Evolutionary conservation across 305 asterid species (phyloP).

Genomic region (Fraxinus nigra): DNA sequence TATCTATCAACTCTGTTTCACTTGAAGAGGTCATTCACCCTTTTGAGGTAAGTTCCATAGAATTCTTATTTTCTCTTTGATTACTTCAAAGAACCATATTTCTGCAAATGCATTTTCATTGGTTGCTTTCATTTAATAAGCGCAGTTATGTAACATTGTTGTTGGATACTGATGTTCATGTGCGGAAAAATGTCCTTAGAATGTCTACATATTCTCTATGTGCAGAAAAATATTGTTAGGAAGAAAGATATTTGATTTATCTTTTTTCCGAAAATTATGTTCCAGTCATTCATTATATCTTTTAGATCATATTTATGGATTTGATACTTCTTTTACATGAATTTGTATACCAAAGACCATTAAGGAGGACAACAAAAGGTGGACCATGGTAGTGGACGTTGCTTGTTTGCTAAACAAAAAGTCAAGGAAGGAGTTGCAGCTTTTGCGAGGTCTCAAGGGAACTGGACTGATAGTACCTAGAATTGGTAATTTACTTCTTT

Average conservation of each 20-base stretch:
- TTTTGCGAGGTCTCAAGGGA: constrained; percentile 66
- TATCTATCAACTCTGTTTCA: constrained; percentile 25
- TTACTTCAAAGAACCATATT: neutral
- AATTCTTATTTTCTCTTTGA: neutral
- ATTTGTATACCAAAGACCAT: constrained; percentile 34
- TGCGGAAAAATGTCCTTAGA: neutral
- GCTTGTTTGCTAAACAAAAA: constrained; percentile 56
- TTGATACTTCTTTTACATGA: neutral
- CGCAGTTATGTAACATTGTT: neutral
- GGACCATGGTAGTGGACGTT: constrained; percentile 72
- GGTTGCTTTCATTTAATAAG: neutral
- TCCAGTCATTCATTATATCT: neutral
- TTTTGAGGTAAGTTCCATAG: constrained; percentile 38
- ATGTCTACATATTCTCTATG: neutral
- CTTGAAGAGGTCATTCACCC: constrained; percentile 28
- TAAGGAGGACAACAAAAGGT: constrained; percentile 36
- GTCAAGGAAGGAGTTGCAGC: constrained; percentile 70
- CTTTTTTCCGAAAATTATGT: neutral
- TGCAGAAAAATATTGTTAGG: neutral
- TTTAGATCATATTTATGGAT: neutral
- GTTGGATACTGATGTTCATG: neutral
- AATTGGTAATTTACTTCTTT: constrained; percentile 45
- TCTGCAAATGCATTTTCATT: neutral
- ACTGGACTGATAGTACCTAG: constrained; percentile 68
- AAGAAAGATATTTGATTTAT: neutral